These are phyloP conservation scores for Fusarium cicatricum DNA, from an alignment of 2,329 filamentous ascomycete species.

Conservation along the genomic window DNA sequence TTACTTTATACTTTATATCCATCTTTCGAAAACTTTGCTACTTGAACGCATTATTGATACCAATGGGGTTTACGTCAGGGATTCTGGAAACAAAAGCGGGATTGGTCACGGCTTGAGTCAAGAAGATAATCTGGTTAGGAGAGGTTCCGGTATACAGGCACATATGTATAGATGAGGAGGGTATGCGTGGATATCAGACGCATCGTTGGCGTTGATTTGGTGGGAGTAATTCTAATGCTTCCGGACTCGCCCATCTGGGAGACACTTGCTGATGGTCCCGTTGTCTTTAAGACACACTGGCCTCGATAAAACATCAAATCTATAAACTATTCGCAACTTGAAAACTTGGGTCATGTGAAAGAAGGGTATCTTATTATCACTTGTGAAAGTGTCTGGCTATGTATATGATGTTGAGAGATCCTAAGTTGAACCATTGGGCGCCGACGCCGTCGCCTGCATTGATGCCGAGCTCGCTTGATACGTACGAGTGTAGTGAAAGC, in stretches of 20 bases:
- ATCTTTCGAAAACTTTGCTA: conserved; percentile 18
- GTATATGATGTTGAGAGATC: conserved; percentile 7
- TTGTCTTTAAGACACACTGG: conserved; percentile 7
- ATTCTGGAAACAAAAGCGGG: conserved; percentile 16
- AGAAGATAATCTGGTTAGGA: conserved; percentile 22
- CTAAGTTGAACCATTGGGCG: conserved; percentile 2
- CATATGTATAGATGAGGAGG: conserved; percentile 23
- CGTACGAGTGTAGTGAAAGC: not conserved
- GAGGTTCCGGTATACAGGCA: conserved; percentile 21
- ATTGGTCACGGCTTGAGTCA: conserved; percentile 16
- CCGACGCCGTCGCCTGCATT: conserved; percentile 34
- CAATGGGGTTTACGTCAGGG: conserved; percentile 35
- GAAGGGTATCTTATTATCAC: conserved; percentile 3
- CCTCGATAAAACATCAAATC: conserved; percentile 6
- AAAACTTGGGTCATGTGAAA: not conserved
- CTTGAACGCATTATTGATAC: conserved; percentile 38
- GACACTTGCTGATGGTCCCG: not conserved
- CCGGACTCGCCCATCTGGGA: not conserved
- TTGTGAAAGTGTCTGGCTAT: conserved; percentile 9
- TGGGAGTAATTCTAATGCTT: conserved; percentile 18
- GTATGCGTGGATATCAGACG: conserved; percentile 7
- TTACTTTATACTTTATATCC: conserved; percentile 20
- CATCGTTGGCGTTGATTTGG: conserved; percentile 22
- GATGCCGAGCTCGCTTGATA: conserved; percentile 9
- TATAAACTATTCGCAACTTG: conserved; percentile 1